Conservation (phyloP, 2,329 filamentous ascomycete genomes). For the Sclerotinia subarctica region DNA sequence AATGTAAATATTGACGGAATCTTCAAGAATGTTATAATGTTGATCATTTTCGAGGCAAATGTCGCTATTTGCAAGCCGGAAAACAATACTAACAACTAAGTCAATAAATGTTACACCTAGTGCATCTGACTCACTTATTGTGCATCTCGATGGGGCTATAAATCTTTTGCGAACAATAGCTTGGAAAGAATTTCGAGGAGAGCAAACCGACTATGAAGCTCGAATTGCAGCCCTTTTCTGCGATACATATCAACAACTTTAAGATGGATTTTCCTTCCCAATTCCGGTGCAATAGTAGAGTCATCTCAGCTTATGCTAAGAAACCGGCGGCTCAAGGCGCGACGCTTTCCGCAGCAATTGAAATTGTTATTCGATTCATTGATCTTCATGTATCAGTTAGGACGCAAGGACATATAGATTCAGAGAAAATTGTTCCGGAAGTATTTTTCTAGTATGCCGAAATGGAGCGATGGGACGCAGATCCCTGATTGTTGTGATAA, state of each 20-base stretch:
- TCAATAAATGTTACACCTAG: constrained; percentile 26
- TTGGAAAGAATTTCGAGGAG: background rate
- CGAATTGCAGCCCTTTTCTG: constrained; percentile 9
- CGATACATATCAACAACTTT: constrained; percentile 2
- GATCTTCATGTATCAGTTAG: constrained; percentile 24
- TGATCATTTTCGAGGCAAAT: constrained; percentile 49
- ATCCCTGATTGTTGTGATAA: constrained; percentile 28
- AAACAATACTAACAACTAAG: background rate
- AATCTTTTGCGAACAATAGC: constrained; percentile 27
- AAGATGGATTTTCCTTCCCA: background rate
- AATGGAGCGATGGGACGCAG: constrained; percentile 26
- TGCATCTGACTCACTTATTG: constrained; percentile 20
- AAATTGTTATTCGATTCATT: constrained; percentile 24
- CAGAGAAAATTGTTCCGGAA: constrained; percentile 18
- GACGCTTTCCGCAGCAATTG: background rate
- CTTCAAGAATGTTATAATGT: constrained; percentile 51
- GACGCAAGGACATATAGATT: constrained; percentile 14
- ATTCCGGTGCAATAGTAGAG: constrained; percentile 1
- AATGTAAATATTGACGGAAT: constrained; percentile 50
- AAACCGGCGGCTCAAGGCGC: background rate
- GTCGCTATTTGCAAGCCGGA: background rate
- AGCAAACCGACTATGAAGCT: background rate
- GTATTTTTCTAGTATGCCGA: constrained; percentile 25
- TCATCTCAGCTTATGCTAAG: background rate
- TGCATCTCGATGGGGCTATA: constrained; percentile 30